phyloP scores from a whole-genome alignment of 2,329 filamentous ascomycete genomes.

The Alternaria dauci region DNA sequence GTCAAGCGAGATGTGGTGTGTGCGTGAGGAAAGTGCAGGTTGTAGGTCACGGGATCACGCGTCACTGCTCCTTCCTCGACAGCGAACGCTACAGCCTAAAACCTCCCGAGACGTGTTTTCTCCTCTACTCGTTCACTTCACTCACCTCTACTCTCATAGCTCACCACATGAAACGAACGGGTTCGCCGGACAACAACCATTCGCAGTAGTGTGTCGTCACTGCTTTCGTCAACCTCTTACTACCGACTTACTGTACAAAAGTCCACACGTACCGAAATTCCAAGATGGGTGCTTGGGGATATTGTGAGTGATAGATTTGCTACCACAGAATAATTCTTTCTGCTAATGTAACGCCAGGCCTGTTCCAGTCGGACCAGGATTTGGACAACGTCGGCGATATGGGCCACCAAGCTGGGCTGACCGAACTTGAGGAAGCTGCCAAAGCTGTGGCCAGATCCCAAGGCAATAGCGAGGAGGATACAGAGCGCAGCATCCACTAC shows the following conservation, averaged over 20 bases:
- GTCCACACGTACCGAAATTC: not conserved
- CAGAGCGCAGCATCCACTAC: conserved; percentile 14
- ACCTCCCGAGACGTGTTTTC: not conserved
- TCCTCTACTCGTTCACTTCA: not conserved
- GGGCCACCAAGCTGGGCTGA: conserved; percentile 21
- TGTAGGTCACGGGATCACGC: conserved; percentile 5
- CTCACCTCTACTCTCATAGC: not conserved
- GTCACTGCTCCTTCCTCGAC: not conserved
- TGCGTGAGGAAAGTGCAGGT: not conserved
- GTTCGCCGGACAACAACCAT: not conserved
- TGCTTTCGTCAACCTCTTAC: not conserved
- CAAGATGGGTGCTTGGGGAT: conserved; percentile 31
- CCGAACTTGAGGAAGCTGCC: conserved; percentile 20
- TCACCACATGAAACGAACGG: not conserved
- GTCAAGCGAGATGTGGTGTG: not conserved
- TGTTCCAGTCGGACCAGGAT: conserved; percentile 35
- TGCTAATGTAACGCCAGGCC: conserved; percentile 12
- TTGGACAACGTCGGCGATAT: conserved; percentile 26
- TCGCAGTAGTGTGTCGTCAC: not conserved
- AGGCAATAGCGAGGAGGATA: conserved; percentile 18
- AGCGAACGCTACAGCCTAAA: not conserved
- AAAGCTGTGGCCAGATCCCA: conserved; percentile 19
- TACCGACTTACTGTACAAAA: not conserved
- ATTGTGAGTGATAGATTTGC: conserved; percentile 5
- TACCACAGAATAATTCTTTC: not conserved